Conservation (phyloP, 345 rosid genomes). For the Cardamine chenopodiifolia region DNA sequence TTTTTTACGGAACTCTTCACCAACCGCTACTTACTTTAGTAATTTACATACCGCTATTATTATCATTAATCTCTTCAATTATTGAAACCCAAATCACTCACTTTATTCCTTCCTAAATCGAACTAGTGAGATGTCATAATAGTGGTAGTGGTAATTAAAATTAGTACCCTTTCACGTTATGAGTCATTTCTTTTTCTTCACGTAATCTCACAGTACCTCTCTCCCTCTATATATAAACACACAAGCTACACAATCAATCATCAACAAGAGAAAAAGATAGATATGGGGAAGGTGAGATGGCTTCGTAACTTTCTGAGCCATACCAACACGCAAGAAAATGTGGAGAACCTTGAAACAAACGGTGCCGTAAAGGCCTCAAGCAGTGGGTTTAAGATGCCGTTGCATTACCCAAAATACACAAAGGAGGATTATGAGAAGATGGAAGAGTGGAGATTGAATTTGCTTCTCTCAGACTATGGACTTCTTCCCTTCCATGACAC, state of each 20-base stretch:
- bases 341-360: constrained; percentile 16
- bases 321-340: constrained; percentile 33
- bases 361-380: constrained; percentile 22
- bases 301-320: constrained; percentile 50
- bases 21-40: constrained; percentile 5
- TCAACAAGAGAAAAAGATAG: not conserved
- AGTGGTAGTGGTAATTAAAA: not conserved
- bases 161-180: not conserved
- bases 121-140: constrained; percentile 18
- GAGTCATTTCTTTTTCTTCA: constrained; percentile 27
- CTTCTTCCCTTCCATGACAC: constrained; percentile 41
- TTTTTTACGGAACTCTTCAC: constrained; percentile 22
- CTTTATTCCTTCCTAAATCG: constrained; percentile 10
- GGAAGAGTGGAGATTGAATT: constrained; percentile 73
- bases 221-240: constrained; percentile 5
- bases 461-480: constrained; percentile 63
- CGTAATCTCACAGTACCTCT: not conserved
- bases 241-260: constrained; percentile 12
- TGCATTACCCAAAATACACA: constrained; percentile 69
- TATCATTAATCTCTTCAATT: no score
- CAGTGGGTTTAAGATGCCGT: constrained; percentile 60
- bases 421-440: constrained; percentile 65
- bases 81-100: constrained; percentile 14
- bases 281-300: constrained; percentile 52
- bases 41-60: no score